These are phyloP conservation scores for Fusarium tricinctum DNA, from an alignment of 2,329 filamentous ascomycete species.

Conservation along the genomic window DNA sequence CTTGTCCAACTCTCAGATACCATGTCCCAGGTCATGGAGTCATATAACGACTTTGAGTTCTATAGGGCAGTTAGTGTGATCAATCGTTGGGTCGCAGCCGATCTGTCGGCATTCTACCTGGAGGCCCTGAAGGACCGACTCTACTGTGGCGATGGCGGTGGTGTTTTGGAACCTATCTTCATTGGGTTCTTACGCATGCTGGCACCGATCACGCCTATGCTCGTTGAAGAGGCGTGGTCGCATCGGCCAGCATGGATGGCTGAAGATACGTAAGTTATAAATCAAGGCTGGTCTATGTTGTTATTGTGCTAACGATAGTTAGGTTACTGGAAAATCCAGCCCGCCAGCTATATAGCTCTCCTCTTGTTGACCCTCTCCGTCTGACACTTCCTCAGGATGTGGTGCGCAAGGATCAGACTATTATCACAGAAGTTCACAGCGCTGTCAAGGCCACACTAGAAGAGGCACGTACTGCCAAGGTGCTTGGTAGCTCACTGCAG, in stretches of 20 bases:
- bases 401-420: slow-evolving; percentile 60
- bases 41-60: slow-evolving; percentile 83
- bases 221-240: slow-evolving; percentile 91
- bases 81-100: slow-evolving; percentile 84
- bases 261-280: slow-evolving; percentile 57
- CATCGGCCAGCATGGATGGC: slow-evolving; percentile 77
- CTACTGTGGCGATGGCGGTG: slow-evolving; percentile 82
- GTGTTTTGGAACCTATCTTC: slow-evolving; percentile 76
- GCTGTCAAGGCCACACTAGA: slow-evolving; percentile 84
- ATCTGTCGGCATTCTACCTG: slow-evolving; percentile 94
- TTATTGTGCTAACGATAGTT: slow-evolving; percentile 33
- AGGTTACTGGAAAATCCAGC: slow-evolving; percentile 58
- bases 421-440: slow-evolving; percentile 69
- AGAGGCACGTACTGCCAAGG: slow-evolving; percentile 76
- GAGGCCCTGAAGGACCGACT: slow-evolving; percentile 92
- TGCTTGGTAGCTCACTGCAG: slow-evolving; percentile 84
- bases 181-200: slow-evolving; percentile 82
- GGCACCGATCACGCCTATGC: slow-evolving; percentile 81
- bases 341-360: slow-evolving; percentile 62
- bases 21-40: slow-evolving; percentile 73
- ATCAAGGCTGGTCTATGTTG: slow-evolving; percentile 6
- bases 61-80: slow-evolving; percentile 80
- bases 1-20: slow-evolving; percentile 79
- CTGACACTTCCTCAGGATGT: slow-evolving; percentile 56
- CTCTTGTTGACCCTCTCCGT: slow-evolving; percentile 58